Base-by-base conservation (phyloP, 164 flowering plant genomes). In the Stephania japonica region DNA sequence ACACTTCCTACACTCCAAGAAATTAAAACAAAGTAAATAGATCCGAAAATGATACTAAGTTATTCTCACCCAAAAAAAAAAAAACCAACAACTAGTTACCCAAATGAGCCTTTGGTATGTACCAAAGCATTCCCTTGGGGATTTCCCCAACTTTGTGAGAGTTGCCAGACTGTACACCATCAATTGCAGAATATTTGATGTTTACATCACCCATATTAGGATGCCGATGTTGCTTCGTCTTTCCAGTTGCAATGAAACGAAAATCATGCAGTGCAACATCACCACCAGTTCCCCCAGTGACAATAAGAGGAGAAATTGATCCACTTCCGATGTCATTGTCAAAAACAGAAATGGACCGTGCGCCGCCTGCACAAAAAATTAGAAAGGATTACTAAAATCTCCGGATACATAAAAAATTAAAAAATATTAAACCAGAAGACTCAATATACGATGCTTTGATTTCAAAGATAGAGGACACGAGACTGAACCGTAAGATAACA, bases 191-290 rank as follows among this genome's bases (percentile, higher is more conserved):
- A 38, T 81, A 24, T 42, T 70, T 82, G 19, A 42, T 66, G 70
- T 72, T 77, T 49, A 77, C 81, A 70, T 86, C 92, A 77, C 70
- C 71, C 62, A 49, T 71, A 73, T 81, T 85, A 24, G 76, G 75
- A 44, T 81, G 86, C 72, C 80, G 82, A 78, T 90, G 83, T 78
- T 87, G 84, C 73, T 88, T 91, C 32, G 83, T 83, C 83, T 81
- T 91, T 78, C 98, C 97, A 67, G 98, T 96, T 27, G 97, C 95
- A 70, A 96, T 90, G 84, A 87, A 96, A 43, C 98, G 93, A 75
- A 96, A 93, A 81, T 93, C 98, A 78, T 93, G 98, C 76, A 93
- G 81, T 75, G 95, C 97, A 74, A 96, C 87, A 81, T 91, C 98
- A 61, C 99, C 98, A 73, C 81, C 87, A 84, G 81, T 93, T 69